Evolutionary conservation across 169 alveolate genomes (phyloP).

Genomic region (Besnoitia besnoiti): DNA sequence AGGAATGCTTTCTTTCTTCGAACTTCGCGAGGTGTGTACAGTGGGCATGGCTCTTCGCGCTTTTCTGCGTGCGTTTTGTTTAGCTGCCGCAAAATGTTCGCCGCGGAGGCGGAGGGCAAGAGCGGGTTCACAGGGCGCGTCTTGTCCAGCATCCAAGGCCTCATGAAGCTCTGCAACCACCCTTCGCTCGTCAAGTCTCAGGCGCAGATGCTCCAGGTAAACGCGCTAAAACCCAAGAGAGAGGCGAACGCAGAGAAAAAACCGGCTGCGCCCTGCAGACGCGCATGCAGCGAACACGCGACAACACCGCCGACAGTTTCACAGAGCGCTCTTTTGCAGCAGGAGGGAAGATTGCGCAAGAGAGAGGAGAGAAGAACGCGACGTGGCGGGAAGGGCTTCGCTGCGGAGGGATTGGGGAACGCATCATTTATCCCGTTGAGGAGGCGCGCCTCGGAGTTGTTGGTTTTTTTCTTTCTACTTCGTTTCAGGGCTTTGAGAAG

Average conservation of each 20-base stretch:
- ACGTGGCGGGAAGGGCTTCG: too few relatives aligned
- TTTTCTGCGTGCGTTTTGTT: neutral
- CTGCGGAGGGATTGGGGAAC: too few relatives aligned
- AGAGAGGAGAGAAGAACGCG: too few relatives aligned
- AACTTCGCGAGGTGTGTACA: neutral
- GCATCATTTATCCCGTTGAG: too few relatives aligned
- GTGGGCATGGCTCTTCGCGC: neutral
- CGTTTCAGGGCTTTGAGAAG: conserved; percentile 67
- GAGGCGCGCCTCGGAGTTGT: too few relatives aligned
- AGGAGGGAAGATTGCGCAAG: too few relatives aligned
- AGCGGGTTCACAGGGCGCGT: conserved; percentile 75
- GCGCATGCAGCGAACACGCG: too few relatives aligned
- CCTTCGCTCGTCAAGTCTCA: conserved; percentile 77
- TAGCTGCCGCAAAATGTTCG: conserved; percentile 78
- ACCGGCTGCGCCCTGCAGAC: too few relatives aligned
- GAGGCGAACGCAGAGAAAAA: conserved; percentile 69
- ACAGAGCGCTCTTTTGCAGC: too few relatives aligned
- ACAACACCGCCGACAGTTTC: too few relatives aligned
- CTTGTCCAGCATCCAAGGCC: conserved; percentile 81
- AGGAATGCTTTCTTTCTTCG: too few relatives aligned
- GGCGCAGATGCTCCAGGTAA: conserved; percentile 46
- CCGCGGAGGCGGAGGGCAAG: conserved; percentile 70
- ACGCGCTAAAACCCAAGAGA: conserved; percentile 69
- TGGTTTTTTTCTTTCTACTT: neutral
- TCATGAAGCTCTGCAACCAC: conserved; percentile 89